These are phyloP conservation scores for Fomitopsis pulvina DNA, from an alignment of 768 basidiomycete genomes.

Conservation along the genomic window DNA sequence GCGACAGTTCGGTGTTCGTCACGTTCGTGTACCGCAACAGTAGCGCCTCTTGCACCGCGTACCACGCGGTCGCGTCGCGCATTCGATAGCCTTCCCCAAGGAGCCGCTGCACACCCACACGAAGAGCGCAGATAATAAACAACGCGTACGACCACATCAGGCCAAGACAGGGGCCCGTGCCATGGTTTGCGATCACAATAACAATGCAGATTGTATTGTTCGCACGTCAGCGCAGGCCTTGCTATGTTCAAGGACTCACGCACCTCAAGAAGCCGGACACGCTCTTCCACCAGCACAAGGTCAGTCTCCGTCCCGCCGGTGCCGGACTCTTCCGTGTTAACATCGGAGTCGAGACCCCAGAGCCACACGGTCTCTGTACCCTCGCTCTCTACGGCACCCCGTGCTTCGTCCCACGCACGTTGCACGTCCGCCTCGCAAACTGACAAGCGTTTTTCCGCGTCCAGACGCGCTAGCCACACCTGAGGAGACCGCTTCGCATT, in stretches of 20 bases:
- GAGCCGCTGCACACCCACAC: conserved; percentile 9
- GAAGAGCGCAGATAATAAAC: conserved; percentile 10
- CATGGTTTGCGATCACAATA: not conserved
- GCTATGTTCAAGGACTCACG: conserved; percentile 6
- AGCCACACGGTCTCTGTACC: conserved; percentile 41
- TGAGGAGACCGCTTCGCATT: conserved; percentile 25
- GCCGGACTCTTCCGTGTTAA: not conserved
- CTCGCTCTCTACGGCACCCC: conserved; percentile 28
- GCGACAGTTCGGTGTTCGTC: conserved; percentile 9
- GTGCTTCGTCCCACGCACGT: conserved; percentile 39
- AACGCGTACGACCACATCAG: not conserved
- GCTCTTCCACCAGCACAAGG: conserved; percentile 8
- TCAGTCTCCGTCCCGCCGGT: not conserved
- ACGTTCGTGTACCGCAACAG: conserved; percentile 37
- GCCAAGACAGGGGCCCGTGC: not conserved
- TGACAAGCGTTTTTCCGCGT: conserved; percentile 31
- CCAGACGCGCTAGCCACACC: conserved; percentile 51
- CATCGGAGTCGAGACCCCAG: conserved; percentile 39
- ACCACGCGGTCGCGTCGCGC: conserved; percentile 28
- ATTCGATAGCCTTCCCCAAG: conserved; percentile 40
- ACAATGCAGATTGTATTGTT: not conserved
- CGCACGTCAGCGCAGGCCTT: not conserved
- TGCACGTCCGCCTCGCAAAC: conserved; percentile 17
- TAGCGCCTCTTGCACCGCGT: conserved; percentile 38
- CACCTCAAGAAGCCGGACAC: conserved; percentile 20